These are phyloP conservation scores for Cystobasidium tubakii DNA, from an alignment of 768 basidiomycete species.

Conservation along the genomic window DNA sequence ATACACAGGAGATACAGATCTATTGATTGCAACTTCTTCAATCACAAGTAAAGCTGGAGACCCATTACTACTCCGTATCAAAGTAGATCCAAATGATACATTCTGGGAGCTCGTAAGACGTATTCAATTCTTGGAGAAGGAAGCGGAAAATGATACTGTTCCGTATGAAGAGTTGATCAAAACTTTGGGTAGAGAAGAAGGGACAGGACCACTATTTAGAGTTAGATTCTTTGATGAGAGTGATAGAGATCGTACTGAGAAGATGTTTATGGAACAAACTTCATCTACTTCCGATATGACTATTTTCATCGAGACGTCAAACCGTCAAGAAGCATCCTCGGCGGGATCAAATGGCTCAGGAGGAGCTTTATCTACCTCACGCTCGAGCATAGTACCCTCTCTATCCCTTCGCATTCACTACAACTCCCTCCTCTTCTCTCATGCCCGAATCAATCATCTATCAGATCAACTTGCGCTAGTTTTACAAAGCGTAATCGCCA, in stretches of 20 bases:
- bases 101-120: slow-evolving; percentile 83
- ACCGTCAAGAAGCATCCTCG: slow-evolving; percentile 56
- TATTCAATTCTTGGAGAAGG: slow-evolving; percentile 73
- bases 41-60: slow-evolving; percentile 62
- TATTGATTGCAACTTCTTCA: slow-evolving; percentile 77
- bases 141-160: slow-evolving; percentile 72
- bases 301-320: slow-evolving; percentile 64
- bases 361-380: slow-evolving; percentile 36
- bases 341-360: background rate
- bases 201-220: slow-evolving; percentile 67
- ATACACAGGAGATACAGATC: slow-evolving; percentile 89
- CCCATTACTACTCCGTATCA: slow-evolving; percentile 75
- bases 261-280: slow-evolving; percentile 68
- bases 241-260: slow-evolving; percentile 59
- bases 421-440: slow-evolving; percentile 88
- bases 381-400: slow-evolving; percentile 60
- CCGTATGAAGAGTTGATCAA: slow-evolving; percentile 72
- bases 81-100: slow-evolving; percentile 74
- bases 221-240: slow-evolving; percentile 96
- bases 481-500: slow-evolving; percentile 63
- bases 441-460: slow-evolving; percentile 66
- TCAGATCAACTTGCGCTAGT: slow-evolving; percentile 79
- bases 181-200: slow-evolving; percentile 50
- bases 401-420: slow-evolving; percentile 74
- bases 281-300: slow-evolving; percentile 86